A percentile compares a stretch with the other conserved stretches of the same genome.
Evolutionary conservation across 73 alveolate genomes (phyloP).

Genomic region (Paramecium biaurelia): DNA sequence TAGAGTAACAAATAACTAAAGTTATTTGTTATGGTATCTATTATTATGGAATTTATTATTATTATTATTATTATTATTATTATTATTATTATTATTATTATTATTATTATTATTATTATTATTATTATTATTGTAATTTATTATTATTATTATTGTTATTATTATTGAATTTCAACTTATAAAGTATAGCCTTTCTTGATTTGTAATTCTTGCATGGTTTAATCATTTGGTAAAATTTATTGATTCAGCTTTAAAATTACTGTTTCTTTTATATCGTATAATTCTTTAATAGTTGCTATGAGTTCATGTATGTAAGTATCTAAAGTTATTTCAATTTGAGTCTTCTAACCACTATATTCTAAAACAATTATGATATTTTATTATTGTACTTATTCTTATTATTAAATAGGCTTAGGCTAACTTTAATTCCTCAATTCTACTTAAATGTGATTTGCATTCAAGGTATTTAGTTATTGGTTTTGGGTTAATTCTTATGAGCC

Average conservation of each 20-base stretch:
- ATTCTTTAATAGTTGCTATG: background rate
- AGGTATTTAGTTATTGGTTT: too few relatives aligned
- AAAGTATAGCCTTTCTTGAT: background rate
- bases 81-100: too few relatives aligned
- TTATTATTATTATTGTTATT: too few relatives aligned
- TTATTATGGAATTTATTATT: background rate
- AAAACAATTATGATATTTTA: background rate
- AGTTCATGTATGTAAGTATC: background rate
- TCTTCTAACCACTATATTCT: background rate
- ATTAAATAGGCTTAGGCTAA: background rate
- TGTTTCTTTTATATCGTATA: background rate
- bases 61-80: too few relatives aligned
- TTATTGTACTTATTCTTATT: background rate
- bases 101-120: too few relatives aligned
- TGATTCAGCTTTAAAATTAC: background rate
- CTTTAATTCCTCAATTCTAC: too few relatives aligned
- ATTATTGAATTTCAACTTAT: background rate
- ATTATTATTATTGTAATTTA: background rate
- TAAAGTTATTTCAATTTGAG: background rate
- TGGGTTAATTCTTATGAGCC: too few relatives aligned
- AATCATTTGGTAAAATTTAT: background rate
- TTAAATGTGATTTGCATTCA: background rate
- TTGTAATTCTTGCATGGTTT: background rate
- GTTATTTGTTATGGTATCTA: background rate
- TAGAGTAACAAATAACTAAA: background rate